phyloP scores from a whole-genome alignment of 768 basidiomycete species.

The Russula olivacea region DNA sequence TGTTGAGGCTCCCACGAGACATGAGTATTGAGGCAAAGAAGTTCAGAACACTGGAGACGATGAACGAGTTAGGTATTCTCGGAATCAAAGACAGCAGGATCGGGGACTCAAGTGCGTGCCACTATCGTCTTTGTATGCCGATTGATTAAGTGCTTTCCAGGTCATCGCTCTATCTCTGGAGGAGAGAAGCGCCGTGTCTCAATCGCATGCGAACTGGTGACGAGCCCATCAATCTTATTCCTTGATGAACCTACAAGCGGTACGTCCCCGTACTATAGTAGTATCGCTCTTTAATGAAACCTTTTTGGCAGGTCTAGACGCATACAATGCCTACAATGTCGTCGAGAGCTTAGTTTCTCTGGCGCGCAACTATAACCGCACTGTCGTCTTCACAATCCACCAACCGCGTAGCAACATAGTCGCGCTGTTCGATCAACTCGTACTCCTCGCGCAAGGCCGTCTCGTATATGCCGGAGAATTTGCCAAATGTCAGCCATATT shows the following conservation, averaged over 20 bases:
- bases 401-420: constrained; percentile 98
- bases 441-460: constrained; percentile 80
- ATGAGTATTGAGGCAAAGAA: constrained; percentile 97
- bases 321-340: constrained; percentile 94
- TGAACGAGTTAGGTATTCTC: constrained; percentile 92
- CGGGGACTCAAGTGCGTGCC: constrained; percentile 70
- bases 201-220: constrained; percentile 97
- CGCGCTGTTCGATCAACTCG: constrained; percentile 85
- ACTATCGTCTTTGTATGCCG: neutral
- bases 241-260: constrained; percentile 97
- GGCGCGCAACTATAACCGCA: constrained; percentile 85
- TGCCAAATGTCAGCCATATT: constrained; percentile 70
- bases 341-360: constrained; percentile 82
- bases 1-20: constrained; percentile 84
- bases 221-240: constrained; percentile 92
- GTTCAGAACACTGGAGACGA: constrained; percentile 87
- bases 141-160: constrained; percentile 34
- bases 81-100: constrained; percentile 86
- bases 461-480: constrained; percentile 81
- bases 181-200: constrained; percentile 96
- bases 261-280: constrained; percentile 33
- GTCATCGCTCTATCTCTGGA: constrained; percentile 87
- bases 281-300: neutral
- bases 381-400: constrained; percentile 96
- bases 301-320: constrained; percentile 64